Percentiles rank a stretch among this genome's conserved stretches.
Conservation (phyloP, 345 rosid genomes). For the Abelmoschus esculentus region DNA sequence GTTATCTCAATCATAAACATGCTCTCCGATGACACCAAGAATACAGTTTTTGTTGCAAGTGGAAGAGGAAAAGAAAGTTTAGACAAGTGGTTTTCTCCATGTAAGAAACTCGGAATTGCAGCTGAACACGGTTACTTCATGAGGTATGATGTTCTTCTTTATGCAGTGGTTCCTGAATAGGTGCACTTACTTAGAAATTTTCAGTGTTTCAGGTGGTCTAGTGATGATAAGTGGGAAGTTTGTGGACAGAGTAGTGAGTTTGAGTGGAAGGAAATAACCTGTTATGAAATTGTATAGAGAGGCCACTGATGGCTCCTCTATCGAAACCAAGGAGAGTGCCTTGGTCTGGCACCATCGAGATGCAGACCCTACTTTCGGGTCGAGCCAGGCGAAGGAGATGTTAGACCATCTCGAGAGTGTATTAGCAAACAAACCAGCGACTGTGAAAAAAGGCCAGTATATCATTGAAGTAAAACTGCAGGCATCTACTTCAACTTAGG, state of each 20-base stretch:
- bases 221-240: constrained; percentile 37
- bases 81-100: constrained; percentile 58
- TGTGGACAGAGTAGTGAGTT: constrained; percentile 47
- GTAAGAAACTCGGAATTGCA: constrained; percentile 55
- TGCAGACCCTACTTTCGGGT: constrained; percentile 67
- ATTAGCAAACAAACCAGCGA: constrained; percentile 62
- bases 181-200: constrained; percentile 4
- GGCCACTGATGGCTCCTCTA: constrained; percentile 64
- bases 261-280: constrained; percentile 63
- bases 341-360: constrained; percentile 72
- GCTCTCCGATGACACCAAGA: constrained; percentile 47
- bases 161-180: not conserved
- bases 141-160: constrained; percentile 31
- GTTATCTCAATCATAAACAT: constrained; percentile 46
- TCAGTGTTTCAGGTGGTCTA: constrained; percentile 39
- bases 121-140: constrained; percentile 66
- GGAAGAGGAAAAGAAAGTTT: constrained; percentile 62
- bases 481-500: constrained; percentile 22
- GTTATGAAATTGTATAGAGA: constrained; percentile 66
- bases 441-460: constrained; percentile 64
- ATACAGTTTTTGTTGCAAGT: constrained; percentile 55
- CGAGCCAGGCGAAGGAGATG: constrained; percentile 76
- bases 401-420: constrained; percentile 72
- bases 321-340: constrained; percentile 65
- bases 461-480: constrained; percentile 76